Evolutionary conservation across 306 rosid species (phyloP).

Genomic region (Rubus idaeus): DNA sequence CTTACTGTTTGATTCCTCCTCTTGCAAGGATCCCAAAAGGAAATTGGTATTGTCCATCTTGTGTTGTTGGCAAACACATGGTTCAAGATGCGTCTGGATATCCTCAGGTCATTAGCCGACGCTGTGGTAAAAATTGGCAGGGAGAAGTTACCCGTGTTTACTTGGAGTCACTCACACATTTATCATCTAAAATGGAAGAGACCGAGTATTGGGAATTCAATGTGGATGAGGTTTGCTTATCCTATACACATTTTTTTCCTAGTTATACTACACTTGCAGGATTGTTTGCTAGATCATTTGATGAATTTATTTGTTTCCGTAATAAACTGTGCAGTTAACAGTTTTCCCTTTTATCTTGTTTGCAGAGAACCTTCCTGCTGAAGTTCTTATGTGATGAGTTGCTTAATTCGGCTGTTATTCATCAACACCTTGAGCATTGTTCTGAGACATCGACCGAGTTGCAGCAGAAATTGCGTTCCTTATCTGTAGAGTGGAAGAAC

Average conservation of each 20-base stretch:
- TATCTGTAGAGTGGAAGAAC: slow-evolving; percentile 73
- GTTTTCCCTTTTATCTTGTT: slow-evolving; percentile 21
- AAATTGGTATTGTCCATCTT: slow-evolving; percentile 99
- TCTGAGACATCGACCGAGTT: slow-evolving; percentile 70
- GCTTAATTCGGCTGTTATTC: slow-evolving; percentile 69
- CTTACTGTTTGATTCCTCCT: slow-evolving; percentile 97
- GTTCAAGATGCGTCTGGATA: slow-evolving; percentile 51
- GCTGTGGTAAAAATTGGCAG: slow-evolving; percentile 53
- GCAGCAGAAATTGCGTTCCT: slow-evolving; percentile 82
- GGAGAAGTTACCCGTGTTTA: slow-evolving; percentile 70
- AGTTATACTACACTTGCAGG: not conserved
- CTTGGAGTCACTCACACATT: slow-evolving; percentile 66
- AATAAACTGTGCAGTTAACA: not conserved
- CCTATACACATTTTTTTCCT: slow-evolving; percentile 27
- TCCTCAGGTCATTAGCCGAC: slow-evolving; percentile 39
- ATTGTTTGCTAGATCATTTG: not conserved
- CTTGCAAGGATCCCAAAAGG: slow-evolving; percentile 99
- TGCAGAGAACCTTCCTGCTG: slow-evolving; percentile 83
- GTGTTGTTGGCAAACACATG: slow-evolving; percentile 57
- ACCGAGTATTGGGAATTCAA: slow-evolving; percentile 89
- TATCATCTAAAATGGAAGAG: slow-evolving; percentile 76
- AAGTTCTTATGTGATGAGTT: slow-evolving; percentile 91
- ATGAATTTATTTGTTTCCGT: not conserved
- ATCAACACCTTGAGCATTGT: slow-evolving; percentile 94
- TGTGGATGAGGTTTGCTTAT: slow-evolving; percentile 67